Conservation (phyloP, 495 filamentous ascomycete genomes). For the Podospora conica region DNA sequence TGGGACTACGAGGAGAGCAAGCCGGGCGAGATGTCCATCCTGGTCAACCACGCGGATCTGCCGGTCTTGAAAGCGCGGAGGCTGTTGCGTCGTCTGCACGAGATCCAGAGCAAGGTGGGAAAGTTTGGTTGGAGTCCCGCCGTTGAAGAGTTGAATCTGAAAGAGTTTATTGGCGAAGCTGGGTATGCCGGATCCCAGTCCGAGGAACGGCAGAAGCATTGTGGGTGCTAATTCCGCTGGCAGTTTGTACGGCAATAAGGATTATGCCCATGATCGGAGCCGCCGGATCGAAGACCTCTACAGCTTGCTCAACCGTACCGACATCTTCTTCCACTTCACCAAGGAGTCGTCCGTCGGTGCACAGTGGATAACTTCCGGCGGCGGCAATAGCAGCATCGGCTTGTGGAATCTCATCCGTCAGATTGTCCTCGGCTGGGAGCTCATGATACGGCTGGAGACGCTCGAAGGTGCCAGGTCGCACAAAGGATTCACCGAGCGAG, state of each 20-base stretch:
- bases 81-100: not conserved
- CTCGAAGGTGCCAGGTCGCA: not conserved
- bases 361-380: not conserved
- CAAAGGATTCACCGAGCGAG: not conserved
- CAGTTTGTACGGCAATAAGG: not conserved
- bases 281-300: slow-evolving; percentile 1
- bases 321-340: not conserved
- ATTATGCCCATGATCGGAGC: not conserved
- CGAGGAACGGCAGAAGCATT: not conserved
- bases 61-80: not conserved
- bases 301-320: not conserved
- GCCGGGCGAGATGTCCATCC: not conserved
- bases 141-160: not conserved
- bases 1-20: slow-evolving; percentile 3
- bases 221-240: not conserved
- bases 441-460: not conserved
- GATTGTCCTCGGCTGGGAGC: slow-evolving; percentile 1
- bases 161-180: not conserved
- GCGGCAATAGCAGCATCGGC: not conserved
- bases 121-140: slow-evolving; percentile 1
- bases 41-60: not conserved
- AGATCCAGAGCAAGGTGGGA: not conserved
- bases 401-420: not conserved
- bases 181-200: not conserved
- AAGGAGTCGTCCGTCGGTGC: not conserved